These are phyloP conservation scores for Leccinum arenicola DNA, from an alignment of 768 basidiomycete genomes.

Conservation along the genomic window DNA sequence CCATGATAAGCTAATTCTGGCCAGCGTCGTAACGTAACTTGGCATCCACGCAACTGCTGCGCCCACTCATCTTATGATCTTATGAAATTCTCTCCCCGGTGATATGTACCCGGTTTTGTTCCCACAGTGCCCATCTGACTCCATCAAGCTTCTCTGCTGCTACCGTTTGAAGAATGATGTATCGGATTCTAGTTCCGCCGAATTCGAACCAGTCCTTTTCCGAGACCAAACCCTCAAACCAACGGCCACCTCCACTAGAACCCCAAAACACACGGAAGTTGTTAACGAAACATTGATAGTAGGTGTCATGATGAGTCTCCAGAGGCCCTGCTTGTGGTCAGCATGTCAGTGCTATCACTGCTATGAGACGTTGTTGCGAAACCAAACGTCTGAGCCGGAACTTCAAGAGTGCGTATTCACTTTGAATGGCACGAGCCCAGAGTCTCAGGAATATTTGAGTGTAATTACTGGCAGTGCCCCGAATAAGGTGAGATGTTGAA, in stretches of 20 bases:
- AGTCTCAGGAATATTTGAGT: background rate
- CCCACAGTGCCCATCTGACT: no score
- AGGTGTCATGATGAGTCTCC: background rate
- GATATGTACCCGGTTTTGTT: no score
- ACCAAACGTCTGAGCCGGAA: background rate
- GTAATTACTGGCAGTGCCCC: conserved; percentile 19
- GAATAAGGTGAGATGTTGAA: conserved; percentile 39
- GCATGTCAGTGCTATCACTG: background rate
- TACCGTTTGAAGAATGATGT: background rate
- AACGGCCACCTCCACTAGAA: background rate
- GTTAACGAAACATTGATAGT: background rate
- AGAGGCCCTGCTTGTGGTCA: background rate
- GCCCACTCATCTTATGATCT: background rate
- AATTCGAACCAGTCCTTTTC: background rate
- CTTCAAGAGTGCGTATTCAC: no score
- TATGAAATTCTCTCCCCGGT: background rate
- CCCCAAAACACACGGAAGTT: background rate
- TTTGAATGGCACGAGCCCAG: background rate
- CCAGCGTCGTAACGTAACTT: no score
- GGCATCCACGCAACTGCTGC: background rate
- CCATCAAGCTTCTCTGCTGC: background rate
- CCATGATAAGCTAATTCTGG: no score
- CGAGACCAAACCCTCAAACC: background rate
- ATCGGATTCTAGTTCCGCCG: background rate
- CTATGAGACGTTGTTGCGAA: background rate